Conservation (phyloP, 1,139 yeast genomes). For the Yamadazyma sp. region DNA sequence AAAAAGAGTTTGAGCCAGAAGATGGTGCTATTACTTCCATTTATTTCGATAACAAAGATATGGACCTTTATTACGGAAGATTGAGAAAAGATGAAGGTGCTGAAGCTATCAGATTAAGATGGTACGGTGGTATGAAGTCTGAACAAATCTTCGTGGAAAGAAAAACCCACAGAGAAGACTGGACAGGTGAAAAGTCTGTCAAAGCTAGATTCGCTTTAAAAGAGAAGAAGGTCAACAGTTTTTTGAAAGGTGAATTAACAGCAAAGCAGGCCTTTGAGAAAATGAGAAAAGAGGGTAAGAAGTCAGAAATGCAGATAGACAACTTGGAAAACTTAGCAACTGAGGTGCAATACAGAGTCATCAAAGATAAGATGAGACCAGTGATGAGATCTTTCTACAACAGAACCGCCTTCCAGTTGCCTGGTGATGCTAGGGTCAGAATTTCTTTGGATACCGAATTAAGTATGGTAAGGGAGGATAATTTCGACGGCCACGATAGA, state of each 20-base stretch:
- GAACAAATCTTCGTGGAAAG: slow-evolving; percentile 94
- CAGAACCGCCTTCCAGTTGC: slow-evolving; percentile 97
- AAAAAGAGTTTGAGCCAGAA: slow-evolving; percentile 90
- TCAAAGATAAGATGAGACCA: slow-evolving; percentile 84
- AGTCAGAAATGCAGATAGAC: slow-evolving; percentile 82
- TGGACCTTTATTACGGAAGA: slow-evolving; percentile 93
- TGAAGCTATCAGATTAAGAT: slow-evolving; percentile 94
- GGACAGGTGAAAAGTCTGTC: slow-evolving; percentile 99
- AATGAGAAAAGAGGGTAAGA: slow-evolving; percentile 89
- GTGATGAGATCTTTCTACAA: slow-evolving; percentile 94
- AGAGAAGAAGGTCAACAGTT: slow-evolving; percentile 85
- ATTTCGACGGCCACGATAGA: slow-evolving; percentile 89
- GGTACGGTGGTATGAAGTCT: slow-evolving; percentile 98
- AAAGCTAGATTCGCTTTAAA: slow-evolving; percentile 93
- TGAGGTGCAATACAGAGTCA: slow-evolving; percentile 86
- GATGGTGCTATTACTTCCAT: slow-evolving; percentile 96
- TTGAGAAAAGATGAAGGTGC: slow-evolving; percentile 97
- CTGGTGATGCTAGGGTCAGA: slow-evolving; percentile 98
- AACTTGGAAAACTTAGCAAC: slow-evolving; percentile 87
- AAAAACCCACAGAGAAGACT: slow-evolving; percentile 97
- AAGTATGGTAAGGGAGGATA: slow-evolving; percentile 94
- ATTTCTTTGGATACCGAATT: slow-evolving; percentile 95
- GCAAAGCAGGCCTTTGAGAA: slow-evolving; percentile 90
- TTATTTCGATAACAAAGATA: slow-evolving; percentile 83
- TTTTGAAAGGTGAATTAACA: slow-evolving; percentile 78